phyloP scores from a whole-genome alignment of 495 filamentous ascomycete genomes.

The Lepraria neglecta region DNA sequence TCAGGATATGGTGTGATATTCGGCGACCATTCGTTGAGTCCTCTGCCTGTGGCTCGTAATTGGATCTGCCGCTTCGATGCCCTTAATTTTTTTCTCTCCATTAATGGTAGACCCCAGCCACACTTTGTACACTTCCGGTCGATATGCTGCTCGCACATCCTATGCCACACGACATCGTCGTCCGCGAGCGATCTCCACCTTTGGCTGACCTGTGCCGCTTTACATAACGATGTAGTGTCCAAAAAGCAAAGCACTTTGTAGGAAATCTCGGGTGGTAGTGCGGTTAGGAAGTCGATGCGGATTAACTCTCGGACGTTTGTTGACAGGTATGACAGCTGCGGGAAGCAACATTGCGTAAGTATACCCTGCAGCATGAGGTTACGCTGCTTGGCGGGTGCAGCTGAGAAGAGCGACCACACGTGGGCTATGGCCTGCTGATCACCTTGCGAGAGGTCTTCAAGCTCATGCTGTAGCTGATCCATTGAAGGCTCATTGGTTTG shows the following conservation, averaged over 20 bases:
- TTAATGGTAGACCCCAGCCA: slow-evolving; percentile 84
- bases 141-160: slow-evolving; percentile 98
- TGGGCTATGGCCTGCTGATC: slow-evolving; percentile 93
- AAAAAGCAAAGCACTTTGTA: slow-evolving; percentile 90
- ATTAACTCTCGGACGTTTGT: slow-evolving; percentile 82
- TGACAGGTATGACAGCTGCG: slow-evolving; percentile 88
- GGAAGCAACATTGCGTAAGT: slow-evolving; percentile 92
- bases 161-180: slow-evolving; percentile 96
- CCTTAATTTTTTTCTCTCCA: slow-evolving; percentile 81
- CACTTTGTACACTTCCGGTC: slow-evolving; percentile 95
- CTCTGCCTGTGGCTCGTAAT: slow-evolving; percentile 52
- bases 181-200: slow-evolving; percentile 84
- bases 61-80: slow-evolving; percentile 85
- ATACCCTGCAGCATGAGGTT: slow-evolving; percentile 94
- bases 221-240: slow-evolving; percentile 93
- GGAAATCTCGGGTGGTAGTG: slow-evolving; percentile 81
- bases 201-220: slow-evolving; percentile 89
- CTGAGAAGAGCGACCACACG: slow-evolving; percentile 95
- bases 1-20: slow-evolving; percentile 44
- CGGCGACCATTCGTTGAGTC: slow-evolving; percentile 50
- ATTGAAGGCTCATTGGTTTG: slow-evolving; percentile 93
- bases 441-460: slow-evolving; percentile 70
- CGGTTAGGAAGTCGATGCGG: slow-evolving; percentile 88
- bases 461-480: slow-evolving; percentile 85
- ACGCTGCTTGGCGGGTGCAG: slow-evolving; percentile 85